Conservation (phyloP, 139 green algal species). For the Bryopsis sp. region DNA sequence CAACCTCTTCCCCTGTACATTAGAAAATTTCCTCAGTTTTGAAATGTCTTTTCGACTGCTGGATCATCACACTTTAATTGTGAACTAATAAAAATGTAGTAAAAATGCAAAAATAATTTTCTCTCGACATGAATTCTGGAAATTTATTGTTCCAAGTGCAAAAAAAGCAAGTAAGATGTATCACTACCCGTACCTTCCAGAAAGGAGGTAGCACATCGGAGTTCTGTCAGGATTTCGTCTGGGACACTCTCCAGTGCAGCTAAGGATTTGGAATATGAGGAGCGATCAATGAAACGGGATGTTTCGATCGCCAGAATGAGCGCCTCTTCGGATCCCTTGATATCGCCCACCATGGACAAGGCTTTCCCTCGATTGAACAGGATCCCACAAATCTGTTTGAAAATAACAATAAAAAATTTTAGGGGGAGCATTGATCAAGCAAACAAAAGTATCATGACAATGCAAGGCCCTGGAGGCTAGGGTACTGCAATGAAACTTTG, state of each 20-base stretch:
- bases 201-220: not conserved
- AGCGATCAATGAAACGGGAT: not conserved
- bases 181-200: not conserved
- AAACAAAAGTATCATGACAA: too few species aligned
- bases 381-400: not conserved
- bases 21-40: too few species aligned
- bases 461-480: too few species aligned
- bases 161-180: not conserved
- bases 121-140: constrained; percentile 1
- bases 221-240: not conserved
- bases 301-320: not conserved
- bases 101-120: not conserved
- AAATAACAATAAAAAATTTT: too few species aligned
- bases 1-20: too few species aligned
- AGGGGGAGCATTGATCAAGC: too few species aligned
- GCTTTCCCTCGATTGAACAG: constrained; percentile 9
- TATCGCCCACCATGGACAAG: not conserved
- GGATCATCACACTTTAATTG: not conserved
- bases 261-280: not conserved
- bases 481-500: too few species aligned
- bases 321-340: not conserved
- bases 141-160: not conserved
- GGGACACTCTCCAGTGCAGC: not conserved
- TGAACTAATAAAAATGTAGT: not conserved
- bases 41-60: not conserved